phyloP scores from a whole-genome alignment of 2,329 filamentous ascomycete genomes.

The Juglanconis juglandina region DNA sequence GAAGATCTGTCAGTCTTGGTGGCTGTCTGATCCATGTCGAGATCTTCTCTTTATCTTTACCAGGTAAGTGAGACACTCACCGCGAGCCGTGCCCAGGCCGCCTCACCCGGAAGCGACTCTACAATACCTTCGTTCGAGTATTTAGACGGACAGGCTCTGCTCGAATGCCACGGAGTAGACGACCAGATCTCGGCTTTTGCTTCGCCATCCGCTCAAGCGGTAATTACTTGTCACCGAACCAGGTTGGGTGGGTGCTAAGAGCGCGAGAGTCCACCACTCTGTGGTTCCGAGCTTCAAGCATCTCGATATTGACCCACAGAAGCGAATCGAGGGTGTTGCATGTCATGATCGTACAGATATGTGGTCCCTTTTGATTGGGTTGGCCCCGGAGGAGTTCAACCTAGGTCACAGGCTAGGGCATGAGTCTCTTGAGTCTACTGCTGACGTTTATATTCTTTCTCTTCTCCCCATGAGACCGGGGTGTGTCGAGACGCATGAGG shows the following conservation, averaged over 20 bases:
- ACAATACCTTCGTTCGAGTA: background rate
- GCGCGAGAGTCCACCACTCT: background rate
- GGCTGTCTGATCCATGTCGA: background rate
- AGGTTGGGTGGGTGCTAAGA: background rate
- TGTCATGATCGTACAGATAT: background rate
- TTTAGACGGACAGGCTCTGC: background rate
- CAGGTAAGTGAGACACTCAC: background rate
- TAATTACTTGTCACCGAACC: background rate
- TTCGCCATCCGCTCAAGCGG: background rate
- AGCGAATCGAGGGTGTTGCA: background rate
- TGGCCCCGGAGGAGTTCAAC: background rate
- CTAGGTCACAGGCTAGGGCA: background rate
- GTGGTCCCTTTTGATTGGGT: background rate
- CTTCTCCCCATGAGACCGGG: background rate
- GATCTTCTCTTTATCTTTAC: background rate
- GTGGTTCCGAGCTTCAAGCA: background rate
- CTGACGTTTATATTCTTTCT: background rate
- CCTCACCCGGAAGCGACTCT: background rate
- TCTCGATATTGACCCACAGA: background rate
- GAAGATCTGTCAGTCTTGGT: slow-evolving; percentile 5
- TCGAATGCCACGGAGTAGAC: too few species aligned
- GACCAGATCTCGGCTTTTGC: background rate
- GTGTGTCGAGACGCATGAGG: too few species aligned
- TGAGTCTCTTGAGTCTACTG: background rate
- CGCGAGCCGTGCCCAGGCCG: background rate